Base-by-base conservation (phyloP, 306 rosid species). In the Sophora flavescens region DNA sequence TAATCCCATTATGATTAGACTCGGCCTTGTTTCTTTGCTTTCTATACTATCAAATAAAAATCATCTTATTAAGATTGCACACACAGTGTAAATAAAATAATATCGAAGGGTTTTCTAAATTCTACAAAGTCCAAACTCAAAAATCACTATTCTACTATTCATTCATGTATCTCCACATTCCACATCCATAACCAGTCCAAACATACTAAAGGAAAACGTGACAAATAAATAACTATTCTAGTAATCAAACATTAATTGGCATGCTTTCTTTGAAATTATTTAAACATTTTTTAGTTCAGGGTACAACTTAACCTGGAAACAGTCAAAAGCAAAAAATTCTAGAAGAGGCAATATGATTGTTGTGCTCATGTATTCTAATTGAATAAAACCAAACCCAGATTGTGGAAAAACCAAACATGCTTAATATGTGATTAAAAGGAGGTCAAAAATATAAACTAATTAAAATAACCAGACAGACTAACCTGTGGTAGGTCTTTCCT, bases 401-500 rank as follows among this genome's bases (percentile, higher is more conserved):
- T 45, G 28, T 8, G 12, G 12, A 8, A 57, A 67, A 47, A 67
- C 5, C 26, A 64, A 47, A 10, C n/a, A 79, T 65, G 38, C 69
- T 59, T 53, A 41, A 28, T 75, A 44, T 9, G 3, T 41, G n/a
- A 70, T 63, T 75, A 28, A 83, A 81, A 62, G 59, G 63, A 3
- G 50, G 44, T 13, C 22, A 64, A n/a, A 58, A 12, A 45, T 4
- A 26, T 11, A 51, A 8, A 9, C 26, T 30, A 6, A 69, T 51
- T 9, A 72, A 48, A 54, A 75, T 59, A 16, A 58, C 39, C 14
- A 70, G 78, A 75, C 75, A 70, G 78, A 75, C 75, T 88, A 80
- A 87, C 98, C 93, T 94, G 98, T 18, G 98, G 98, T 81, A 94
- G 89, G 84, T 94, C 98, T 88, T 89, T 90, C 85, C 70, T 92